phyloP scores from a whole-genome alignment of 2,329 filamentous ascomycete genomes.

The Didymella pomorum region DNA sequence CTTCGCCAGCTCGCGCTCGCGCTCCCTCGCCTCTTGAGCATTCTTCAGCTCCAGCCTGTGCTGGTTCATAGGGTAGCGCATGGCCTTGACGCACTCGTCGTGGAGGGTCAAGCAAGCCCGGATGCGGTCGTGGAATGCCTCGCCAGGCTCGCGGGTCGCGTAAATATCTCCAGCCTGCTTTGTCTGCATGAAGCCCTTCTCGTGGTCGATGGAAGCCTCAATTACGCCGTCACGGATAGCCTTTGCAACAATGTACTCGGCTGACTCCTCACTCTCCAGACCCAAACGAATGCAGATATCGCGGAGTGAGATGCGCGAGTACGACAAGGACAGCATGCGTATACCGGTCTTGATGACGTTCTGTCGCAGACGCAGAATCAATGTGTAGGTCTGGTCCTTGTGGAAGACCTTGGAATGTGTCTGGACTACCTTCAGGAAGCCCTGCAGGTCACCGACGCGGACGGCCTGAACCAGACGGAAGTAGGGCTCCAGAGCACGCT shows the following conservation, averaged over 20 bases:
- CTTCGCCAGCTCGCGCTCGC: conserved; percentile 96
- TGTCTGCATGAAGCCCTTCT: conserved; percentile 98
- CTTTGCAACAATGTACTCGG: conserved; percentile 99
- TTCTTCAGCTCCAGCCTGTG: conserved; percentile 97
- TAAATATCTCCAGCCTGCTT: conserved; percentile 97
- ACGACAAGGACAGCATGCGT: conserved; percentile 98
- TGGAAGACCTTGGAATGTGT: conserved; percentile 85
- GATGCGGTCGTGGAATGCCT: conserved; percentile 98
- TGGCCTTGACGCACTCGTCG: conserved; percentile 98
- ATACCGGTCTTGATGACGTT: conserved; percentile 99
- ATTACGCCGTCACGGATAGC: conserved; percentile 97
- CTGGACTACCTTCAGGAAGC: conserved; percentile 87
- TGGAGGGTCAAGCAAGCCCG: conserved; percentile 88
- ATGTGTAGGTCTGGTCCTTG: conserved; percentile 91
- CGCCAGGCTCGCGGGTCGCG: conserved; percentile 91
- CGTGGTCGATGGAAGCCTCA: conserved; percentile 91
- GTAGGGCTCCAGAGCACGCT: conserved; percentile 89
- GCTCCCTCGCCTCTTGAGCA: conserved; percentile 95
- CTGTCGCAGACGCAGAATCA: conserved; percentile 92
- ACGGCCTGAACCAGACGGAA: conserved; percentile 94
- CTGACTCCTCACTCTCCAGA: conserved; percentile 93
- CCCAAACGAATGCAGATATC: conserved; percentile 97
- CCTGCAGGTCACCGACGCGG: conserved; percentile 92
- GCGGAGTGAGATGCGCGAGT: conserved; percentile 94
- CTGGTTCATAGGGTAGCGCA: conserved; percentile 99